These are phyloP conservation scores for Oenanthe sinensis DNA, from an alignment of 129 eudicot species.

Conservation along the genomic window DNA sequence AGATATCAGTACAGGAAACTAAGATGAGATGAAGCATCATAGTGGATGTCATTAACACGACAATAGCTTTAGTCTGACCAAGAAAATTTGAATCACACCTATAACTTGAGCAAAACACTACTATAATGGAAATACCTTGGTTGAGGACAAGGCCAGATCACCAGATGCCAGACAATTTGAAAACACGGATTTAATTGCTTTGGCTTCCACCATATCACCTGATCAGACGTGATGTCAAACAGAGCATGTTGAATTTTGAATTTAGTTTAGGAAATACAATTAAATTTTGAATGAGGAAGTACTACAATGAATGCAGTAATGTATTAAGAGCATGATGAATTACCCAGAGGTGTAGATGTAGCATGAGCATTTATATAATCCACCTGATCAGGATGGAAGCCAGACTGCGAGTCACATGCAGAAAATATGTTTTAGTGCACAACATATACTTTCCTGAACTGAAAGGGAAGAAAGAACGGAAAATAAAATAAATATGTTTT, in stretches of 20 bases:
- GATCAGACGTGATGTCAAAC: neutral
- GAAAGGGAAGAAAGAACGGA: neutral
- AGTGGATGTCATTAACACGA: neutral
- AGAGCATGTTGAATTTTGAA: neutral
- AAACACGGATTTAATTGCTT: constrained; percentile 69
- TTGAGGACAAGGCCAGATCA: constrained; percentile 76
- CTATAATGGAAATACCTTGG: constrained; percentile 45
- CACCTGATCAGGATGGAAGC: constrained; percentile 69
- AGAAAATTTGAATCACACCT: neutral
- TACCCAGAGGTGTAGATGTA: constrained; percentile 92
- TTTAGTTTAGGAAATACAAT: neutral
- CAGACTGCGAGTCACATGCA: constrained; percentile 52
- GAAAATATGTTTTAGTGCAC: neutral
- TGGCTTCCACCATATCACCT: constrained; percentile 90
- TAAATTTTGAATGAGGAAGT: neutral
- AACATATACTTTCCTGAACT: neutral
- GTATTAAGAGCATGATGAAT: neutral
- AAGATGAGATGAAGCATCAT: neutral
- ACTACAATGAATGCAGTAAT: neutral
- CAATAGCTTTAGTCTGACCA: neutral
- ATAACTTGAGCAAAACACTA: neutral
- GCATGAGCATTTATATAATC: constrained; percentile 97
- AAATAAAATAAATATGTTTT: neutral
- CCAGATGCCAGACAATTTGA: constrained; percentile 60
- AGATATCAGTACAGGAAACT: neutral